These are phyloP conservation scores for Kwoniella dendrophila DNA, from an alignment of 768 basidiomycete genomes.

Conservation along the genomic window DNA sequence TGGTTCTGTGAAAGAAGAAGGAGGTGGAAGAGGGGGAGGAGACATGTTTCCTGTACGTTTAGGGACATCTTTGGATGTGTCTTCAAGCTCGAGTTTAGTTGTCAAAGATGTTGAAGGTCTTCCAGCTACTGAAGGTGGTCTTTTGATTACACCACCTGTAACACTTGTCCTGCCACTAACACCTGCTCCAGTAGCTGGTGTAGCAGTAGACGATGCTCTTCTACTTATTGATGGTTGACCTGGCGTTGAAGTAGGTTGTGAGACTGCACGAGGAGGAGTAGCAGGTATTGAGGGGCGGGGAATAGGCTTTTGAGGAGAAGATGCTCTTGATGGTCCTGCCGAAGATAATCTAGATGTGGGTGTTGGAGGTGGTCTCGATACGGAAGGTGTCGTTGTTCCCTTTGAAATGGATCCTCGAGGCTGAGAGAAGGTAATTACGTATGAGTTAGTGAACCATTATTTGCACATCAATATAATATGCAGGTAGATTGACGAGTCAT, in stretches of 20 bases:
- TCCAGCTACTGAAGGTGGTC: slow-evolving; percentile 35
- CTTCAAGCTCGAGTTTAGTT: not conserved
- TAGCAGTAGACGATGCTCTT: slow-evolving; percentile 27
- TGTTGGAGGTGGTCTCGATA: slow-evolving; percentile 27
- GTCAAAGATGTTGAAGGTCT: slow-evolving; percentile 20
- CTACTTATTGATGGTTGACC: slow-evolving; percentile 1
- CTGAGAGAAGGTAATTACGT: not conserved
- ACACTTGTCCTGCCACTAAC: slow-evolving; percentile 17
- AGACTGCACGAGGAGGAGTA: slow-evolving; percentile 29
- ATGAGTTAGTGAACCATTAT: not conserved
- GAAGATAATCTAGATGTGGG: slow-evolving; percentile 25
- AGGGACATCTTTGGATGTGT: not conserved
- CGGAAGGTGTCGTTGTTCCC: slow-evolving; percentile 28
- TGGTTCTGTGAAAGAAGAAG: too few relatives aligned
- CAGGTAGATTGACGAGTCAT: not conserved
- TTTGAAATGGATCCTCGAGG: slow-evolving; percentile 16
- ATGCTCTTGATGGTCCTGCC: slow-evolving; percentile 17
- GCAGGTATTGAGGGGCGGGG: slow-evolving; percentile 18
- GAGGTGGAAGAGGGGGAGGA: slow-evolving; percentile 8
- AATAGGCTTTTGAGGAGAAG: slow-evolving; percentile 22
- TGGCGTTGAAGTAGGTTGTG: slow-evolving; percentile 58
- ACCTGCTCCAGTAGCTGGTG: slow-evolving; percentile 11
- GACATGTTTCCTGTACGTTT: slow-evolving; percentile 1
- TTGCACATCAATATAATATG: not conserved
- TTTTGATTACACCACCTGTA: slow-evolving; percentile 14